Conservation (phyloP, 202 grass and related monocot genomes). For the Zizania palustris region DNA sequence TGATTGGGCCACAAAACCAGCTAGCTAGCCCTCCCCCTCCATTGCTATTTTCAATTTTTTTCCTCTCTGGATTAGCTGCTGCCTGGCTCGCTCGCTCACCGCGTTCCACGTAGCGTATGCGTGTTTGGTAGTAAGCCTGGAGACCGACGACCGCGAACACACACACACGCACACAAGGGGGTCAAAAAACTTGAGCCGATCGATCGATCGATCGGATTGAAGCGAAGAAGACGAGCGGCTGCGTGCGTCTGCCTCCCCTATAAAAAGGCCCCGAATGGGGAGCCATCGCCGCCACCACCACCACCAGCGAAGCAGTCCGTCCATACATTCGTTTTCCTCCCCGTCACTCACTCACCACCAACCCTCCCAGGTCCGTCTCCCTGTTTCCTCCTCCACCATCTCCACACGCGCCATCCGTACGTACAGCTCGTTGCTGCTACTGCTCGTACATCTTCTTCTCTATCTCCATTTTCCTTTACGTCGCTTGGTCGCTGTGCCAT, state of each 20-base stretch:
- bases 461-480: background rate
- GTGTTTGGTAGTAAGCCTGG: conserved; percentile 38
- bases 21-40: background rate
- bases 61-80: background rate
- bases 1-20: conserved; percentile 26
- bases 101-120: conserved; percentile 18
- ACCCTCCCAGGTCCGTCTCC: conserved; percentile 46
- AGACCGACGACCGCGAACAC: background rate
- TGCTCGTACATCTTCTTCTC: conserved; percentile 2
- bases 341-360: background rate
- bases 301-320: background rate
- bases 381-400: background rate
- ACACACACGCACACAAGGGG: no score
- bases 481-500: background rate
- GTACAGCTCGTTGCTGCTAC: background rate
- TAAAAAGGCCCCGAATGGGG: conserved; percentile 10
- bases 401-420: background rate
- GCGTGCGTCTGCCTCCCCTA: conserved; percentile 43
- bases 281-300: background rate
- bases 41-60: background rate
- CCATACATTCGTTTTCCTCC: conserved; percentile 37
- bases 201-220: background rate
- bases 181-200: background rate
- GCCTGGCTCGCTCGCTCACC: background rate
- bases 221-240: conserved; percentile 30